Percentiles rank a stretch among this genome's conserved stretches.
These are phyloP conservation scores for Rhodamnia rubescens DNA, from an alignment of 345 rosid species.

Conservation along the genomic window DNA sequence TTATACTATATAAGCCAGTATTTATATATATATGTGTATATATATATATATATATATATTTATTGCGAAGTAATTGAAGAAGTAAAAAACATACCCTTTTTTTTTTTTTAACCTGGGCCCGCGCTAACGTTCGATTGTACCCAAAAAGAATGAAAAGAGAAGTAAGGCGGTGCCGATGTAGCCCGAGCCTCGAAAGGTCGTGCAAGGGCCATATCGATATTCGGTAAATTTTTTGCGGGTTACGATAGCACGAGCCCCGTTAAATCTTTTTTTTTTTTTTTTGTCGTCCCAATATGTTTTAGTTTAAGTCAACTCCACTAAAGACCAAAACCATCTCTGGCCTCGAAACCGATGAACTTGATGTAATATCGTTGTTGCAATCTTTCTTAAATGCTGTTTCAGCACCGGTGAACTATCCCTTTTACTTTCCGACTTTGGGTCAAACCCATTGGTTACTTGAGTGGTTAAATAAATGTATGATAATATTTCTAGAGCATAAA, in stretches of 20 bases:
- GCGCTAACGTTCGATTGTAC: not conserved
- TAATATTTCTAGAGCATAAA: too few relatives aligned
- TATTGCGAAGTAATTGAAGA: too few relatives aligned
- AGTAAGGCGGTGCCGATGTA: not conserved
- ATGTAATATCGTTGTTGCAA: not conserved
- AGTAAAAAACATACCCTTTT: too few relatives aligned
- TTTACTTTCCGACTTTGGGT: too few relatives aligned
- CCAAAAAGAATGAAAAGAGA: not conserved
- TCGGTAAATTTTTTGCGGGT: not conserved
- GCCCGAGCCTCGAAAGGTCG: not conserved
- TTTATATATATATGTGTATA: too few relatives aligned
- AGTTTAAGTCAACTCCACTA: not conserved
- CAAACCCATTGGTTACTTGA: too few relatives aligned
- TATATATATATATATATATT: too few relatives aligned
- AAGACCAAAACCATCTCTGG: not conserved
- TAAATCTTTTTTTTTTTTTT: not conserved
- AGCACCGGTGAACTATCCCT: not conserved
- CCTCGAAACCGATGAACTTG: not conserved
- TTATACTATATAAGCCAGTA: too few relatives aligned
- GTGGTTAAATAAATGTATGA: too few relatives aligned
- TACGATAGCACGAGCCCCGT: not conserved
- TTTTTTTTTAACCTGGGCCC: not conserved
- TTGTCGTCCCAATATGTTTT: not conserved
- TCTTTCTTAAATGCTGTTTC: not conserved
- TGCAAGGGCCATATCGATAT: not conserved